These are phyloP conservation scores for Xanthoceras sorbifolium DNA, from an alignment of 345 rosid species.

Conservation along the genomic window DNA sequence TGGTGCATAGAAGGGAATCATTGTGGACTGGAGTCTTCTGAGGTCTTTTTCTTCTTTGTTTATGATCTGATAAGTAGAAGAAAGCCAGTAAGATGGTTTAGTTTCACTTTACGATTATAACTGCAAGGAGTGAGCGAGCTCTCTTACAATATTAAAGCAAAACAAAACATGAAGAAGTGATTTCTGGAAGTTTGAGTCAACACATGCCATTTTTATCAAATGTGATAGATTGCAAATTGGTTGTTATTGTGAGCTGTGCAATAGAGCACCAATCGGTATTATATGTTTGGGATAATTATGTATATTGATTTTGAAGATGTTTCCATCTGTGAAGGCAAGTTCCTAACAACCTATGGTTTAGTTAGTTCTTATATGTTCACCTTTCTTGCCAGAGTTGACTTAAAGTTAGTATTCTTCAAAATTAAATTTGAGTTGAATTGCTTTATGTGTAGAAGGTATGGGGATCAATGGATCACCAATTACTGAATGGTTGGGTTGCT, in stretches of 20 bases:
- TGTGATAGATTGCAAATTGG: not conserved
- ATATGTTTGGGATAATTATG: not conserved
- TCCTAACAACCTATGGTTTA: not conserved
- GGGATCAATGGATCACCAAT: not conserved
- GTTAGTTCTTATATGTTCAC: not conserved
- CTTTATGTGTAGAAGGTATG: not conserved
- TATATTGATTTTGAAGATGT: not conserved
- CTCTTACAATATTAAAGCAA: not conserved
- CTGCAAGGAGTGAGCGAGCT: not conserved
- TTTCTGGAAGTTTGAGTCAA: not conserved
- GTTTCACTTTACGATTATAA: not conserved
- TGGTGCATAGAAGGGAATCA: not conserved
- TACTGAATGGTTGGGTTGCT: not conserved
- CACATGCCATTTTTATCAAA: not conserved
- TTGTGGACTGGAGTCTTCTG: not conserved
- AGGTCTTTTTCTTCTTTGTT: not conserved
- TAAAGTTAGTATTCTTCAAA: not conserved
- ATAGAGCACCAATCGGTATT: not conserved
- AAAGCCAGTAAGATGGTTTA: not conserved
- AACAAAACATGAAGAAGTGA: not conserved
- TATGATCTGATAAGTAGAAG: not conserved
- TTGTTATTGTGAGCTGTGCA: not conserved
- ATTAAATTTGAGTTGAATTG: not conserved
- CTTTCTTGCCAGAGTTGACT: not conserved
- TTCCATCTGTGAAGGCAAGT: not conserved